A percentile compares a stretch with the other conserved stretches of the same genome.
phyloP scores from a whole-genome alignment of 2,329 filamentous ascomycete genomes.

The Pestalotiopsis sp. region DNA sequence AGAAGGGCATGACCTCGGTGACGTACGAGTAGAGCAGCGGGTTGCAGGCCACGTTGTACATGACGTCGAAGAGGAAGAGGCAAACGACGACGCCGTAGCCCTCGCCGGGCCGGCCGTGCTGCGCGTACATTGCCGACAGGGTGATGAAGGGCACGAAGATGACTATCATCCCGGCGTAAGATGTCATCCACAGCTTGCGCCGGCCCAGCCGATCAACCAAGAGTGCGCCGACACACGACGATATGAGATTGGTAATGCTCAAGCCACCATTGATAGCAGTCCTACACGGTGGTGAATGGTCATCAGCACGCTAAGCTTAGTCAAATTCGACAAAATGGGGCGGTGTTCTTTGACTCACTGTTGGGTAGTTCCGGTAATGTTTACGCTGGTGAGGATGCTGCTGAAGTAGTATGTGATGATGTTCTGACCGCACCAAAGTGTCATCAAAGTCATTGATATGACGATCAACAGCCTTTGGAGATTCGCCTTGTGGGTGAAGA shows the following conservation, averaged over 20 bases:
- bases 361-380: background rate
- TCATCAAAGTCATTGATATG: conserved; percentile 3
- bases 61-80: conserved; percentile 13
- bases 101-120: background rate
- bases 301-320: background rate
- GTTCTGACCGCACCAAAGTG: conserved; percentile 14
- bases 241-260: background rate
- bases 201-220: conserved; percentile 15
- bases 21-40: conserved; percentile 48
- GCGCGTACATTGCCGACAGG: conserved; percentile 9
- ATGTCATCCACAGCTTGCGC: conserved; percentile 16
- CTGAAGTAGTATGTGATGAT: conserved; percentile 16
- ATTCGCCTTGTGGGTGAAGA: conserved; percentile 2
- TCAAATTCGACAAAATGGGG: background rate
- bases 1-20: conserved; percentile 67
- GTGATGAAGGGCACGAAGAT: conserved; percentile 16
- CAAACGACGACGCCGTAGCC: conserved; percentile 11
- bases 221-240: background rate
- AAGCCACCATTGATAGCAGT: conserved; percentile 17
- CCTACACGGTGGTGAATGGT: background rate
- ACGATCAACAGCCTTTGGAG: conserved; percentile 8
- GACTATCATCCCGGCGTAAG: conserved; percentile 17
- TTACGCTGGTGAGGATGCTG: conserved; percentile 11
- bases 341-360: background rate
- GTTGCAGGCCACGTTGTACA: conserved; percentile 14